phyloP scores from a whole-genome alignment of 306 rosid genomes.

The Astragalus membranaceus region DNA sequence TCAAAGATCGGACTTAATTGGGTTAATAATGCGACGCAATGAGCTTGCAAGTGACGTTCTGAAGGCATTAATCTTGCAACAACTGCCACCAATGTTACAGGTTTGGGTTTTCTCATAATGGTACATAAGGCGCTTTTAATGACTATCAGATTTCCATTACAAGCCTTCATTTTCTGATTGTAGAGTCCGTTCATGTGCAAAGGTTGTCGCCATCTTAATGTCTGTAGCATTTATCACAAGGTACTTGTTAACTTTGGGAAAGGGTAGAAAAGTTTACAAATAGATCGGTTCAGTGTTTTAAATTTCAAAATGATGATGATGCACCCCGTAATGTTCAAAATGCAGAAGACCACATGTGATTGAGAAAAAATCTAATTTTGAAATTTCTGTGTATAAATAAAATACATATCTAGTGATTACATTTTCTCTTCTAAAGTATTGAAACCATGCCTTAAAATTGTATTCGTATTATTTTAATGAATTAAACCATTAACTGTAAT shows the following conservation, averaged over 20 bases:
- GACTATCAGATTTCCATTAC: constrained; percentile 2
- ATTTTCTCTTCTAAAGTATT: constrained; percentile 4
- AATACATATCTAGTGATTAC: neutral
- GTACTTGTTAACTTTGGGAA: constrained; percentile 32
- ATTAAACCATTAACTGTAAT: neutral
- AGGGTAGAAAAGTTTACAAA: neutral
- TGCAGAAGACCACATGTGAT: neutral
- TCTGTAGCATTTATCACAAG: constrained; percentile 85
- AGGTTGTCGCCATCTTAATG: constrained; percentile 91
- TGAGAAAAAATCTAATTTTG: neutral
- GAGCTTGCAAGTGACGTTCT: constrained; percentile 81
- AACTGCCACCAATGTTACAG: constrained; percentile 76
- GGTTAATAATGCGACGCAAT: constrained; percentile 82
- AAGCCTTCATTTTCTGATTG: constrained; percentile 24
- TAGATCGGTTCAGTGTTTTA: neutral
- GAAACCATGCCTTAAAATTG: neutral
- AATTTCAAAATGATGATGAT: neutral
- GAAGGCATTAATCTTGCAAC: constrained; percentile 66
- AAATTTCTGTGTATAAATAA: neutral
- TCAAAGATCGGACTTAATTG: constrained; percentile 82
- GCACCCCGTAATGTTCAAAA: neutral
- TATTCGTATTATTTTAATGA: neutral
- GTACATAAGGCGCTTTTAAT: constrained; percentile 6
- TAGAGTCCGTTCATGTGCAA: constrained; percentile 68
- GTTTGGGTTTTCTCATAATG: constrained; percentile 29